These are phyloP conservation scores for Euphorbia pulcherrima DNA, from an alignment of 345 rosid species.

Conservation along the genomic window DNA sequence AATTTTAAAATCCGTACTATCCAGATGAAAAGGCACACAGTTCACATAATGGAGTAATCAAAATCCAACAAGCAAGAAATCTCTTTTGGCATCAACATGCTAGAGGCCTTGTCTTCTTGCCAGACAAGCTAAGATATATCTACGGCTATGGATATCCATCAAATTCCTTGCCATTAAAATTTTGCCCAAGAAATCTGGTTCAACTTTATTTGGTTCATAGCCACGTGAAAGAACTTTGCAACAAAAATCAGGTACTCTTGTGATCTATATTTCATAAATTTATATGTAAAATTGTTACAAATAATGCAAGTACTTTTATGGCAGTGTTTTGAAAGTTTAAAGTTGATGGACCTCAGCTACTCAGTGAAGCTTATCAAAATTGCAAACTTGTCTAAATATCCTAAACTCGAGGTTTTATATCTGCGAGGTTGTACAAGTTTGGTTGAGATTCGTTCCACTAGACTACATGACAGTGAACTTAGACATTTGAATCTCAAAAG, in stretches of 20 bases:
- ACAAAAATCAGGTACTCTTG: background rate
- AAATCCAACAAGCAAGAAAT: background rate
- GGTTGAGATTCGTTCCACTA: conserved; percentile 1
- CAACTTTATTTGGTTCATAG: too few relatives aligned
- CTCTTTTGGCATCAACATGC: background rate
- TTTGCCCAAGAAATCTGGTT: background rate
- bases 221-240: conserved; percentile 1
- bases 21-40: background rate
- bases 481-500: background rate
- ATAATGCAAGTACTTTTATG: background rate
- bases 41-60: too few relatives aligned
- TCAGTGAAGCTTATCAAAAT: too few relatives aligned
- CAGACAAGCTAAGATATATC: background rate
- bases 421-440: background rate
- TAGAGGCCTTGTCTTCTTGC: background rate
- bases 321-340: conserved; percentile 15
- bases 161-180: background rate
- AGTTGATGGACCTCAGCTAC: background rate
- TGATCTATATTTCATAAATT: too few relatives aligned
- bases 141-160: background rate
- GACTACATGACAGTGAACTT: background rate
- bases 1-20: background rate
- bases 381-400: too few relatives aligned
- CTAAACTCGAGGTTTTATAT: background rate
- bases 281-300: background rate